Evolutionary conservation across 169 alveolate genomes (phyloP).

Genomic region (Plasmodium vivax): DNA sequence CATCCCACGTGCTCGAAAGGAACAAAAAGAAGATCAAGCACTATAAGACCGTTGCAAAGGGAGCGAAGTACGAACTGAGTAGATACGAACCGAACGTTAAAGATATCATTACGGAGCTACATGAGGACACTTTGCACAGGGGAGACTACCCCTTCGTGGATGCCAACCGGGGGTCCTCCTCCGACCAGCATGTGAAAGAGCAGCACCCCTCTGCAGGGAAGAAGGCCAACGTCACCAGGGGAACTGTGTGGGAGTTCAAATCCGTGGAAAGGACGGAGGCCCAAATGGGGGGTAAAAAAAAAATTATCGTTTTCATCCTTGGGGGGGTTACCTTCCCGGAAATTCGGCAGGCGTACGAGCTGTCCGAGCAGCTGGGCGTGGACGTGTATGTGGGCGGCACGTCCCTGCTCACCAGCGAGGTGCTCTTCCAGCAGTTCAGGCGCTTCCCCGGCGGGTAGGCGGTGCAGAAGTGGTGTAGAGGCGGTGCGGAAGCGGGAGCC

Average conservation of each 20-base stretch:
- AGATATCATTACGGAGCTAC: conserved; percentile 61
- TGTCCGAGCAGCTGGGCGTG: conserved; percentile 75
- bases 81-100: conserved; percentile 60
- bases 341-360: conserved; percentile 80
- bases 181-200: background rate
- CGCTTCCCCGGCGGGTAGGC: background rate
- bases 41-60: conserved; percentile 30
- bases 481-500: no score
- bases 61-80: conserved; percentile 43
- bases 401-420: conserved; percentile 26
- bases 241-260: conserved; percentile 34
- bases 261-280: conserved; percentile 2
- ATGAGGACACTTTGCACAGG: conserved; percentile 21
- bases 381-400: conserved; percentile 89
- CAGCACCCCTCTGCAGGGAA: background rate
- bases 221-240: conserved; percentile 43
- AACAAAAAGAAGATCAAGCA: conserved; percentile 49
- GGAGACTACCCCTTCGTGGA: conserved; percentile 43
- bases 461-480: no score
- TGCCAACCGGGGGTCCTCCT: background rate
- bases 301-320: conserved; percentile 80
- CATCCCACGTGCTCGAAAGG: background rate
- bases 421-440: conserved; percentile 30
- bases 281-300: conserved; percentile 43
- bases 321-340: conserved; percentile 89